These are phyloP conservation scores for Phialemoniopsis sp. DNA, from an alignment of 2,329 filamentous ascomycete genomes.

Conservation along the genomic window DNA sequence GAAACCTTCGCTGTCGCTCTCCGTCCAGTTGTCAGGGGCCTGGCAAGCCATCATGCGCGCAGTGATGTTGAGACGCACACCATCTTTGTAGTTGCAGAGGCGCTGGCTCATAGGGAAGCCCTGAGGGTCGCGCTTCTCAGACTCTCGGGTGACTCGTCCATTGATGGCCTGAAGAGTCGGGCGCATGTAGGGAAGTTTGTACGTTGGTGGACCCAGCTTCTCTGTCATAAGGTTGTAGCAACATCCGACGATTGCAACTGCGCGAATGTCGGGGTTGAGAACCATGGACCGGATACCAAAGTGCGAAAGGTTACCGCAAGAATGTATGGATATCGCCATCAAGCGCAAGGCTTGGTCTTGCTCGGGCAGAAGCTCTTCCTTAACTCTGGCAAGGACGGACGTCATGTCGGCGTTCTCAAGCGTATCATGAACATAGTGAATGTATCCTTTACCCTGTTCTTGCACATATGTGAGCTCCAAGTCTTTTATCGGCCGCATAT, in stretches of 20 bases:
- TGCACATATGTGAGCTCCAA: constrained; percentile 39
- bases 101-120: constrained; percentile 89
- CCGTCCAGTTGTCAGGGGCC: constrained; percentile 88
- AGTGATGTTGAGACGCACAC: constrained; percentile 88
- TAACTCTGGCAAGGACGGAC: constrained; percentile 61
- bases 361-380: constrained; percentile 31
- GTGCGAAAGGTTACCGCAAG: constrained; percentile 95
- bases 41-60: constrained; percentile 98
- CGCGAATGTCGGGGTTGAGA: constrained; percentile 77
- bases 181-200: constrained; percentile 75
- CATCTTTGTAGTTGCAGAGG: constrained; percentile 54
- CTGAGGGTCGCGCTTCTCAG: constrained; percentile 74
- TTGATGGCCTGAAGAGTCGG: constrained; percentile 63
- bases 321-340: constrained; percentile 94
- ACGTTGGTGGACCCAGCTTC: constrained; percentile 78
- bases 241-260: constrained; percentile 95
- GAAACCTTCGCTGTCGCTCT: constrained; percentile 75
- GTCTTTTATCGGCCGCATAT: constrained; percentile 47
- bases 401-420: constrained; percentile 70
- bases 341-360: constrained; percentile 43
- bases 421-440: constrained; percentile 74
- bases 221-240: constrained; percentile 98
- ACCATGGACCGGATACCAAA: constrained; percentile 84
- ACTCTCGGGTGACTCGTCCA: constrained; percentile 64
- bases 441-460: constrained; percentile 61